Evolutionary conservation across 1,284 basidiomycete species (phyloP), one percentile per base, ranked within the genome.

Genomic region (Rugiboletus extremiorientalis): DNA sequence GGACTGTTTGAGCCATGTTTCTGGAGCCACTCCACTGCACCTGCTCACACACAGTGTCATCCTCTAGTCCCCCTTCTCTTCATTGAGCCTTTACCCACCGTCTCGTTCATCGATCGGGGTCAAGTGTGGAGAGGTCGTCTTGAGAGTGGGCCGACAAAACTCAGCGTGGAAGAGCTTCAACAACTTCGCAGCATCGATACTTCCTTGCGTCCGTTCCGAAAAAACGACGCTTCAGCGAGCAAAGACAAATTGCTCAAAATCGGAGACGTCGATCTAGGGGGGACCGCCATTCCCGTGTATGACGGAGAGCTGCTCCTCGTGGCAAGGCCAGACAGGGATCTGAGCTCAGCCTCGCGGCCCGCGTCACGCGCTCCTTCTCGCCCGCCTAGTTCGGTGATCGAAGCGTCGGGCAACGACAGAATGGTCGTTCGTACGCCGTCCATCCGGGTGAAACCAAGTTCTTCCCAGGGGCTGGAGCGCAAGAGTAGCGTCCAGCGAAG

Each of bases 1-100:
- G 86, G 88, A 7, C 72, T 87, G 12, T 91, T 88, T 57, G 88
- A 90, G 61, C 87, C 88, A 0, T 83, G 85, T 60, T 91, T 87
- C 71, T 91, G 88, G 88, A 74, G 78, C 16, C 79, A 80, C 42
- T 62, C 77, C 0, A 66, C 74, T n/a, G 63, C 76, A 2, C 65
- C 69, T 6, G 72, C 75, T 28, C 73, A 71, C 34, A 48, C 77
- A 33, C 70, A 78, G 6, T 77, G 77, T 57, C 79, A 83, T 36
- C 80, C 82, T 0, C 76, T 91, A 14, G 72, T 85, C 14, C 89
- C 90, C 3, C 77, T 92, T 15, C 74, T 91, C 20, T 92, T 92
- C 72, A 82, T 86, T 1, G 89, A 92, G 57, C 79, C 86, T 4
- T 72, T 91, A 2, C 88, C 90, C 1, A 78, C 81, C 1, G 70